Evolutionary conservation across 306 rosid genomes (phyloP), one percentile per base, ranked within the genome.

Genomic region (Prinsepia uniflora): DNA sequence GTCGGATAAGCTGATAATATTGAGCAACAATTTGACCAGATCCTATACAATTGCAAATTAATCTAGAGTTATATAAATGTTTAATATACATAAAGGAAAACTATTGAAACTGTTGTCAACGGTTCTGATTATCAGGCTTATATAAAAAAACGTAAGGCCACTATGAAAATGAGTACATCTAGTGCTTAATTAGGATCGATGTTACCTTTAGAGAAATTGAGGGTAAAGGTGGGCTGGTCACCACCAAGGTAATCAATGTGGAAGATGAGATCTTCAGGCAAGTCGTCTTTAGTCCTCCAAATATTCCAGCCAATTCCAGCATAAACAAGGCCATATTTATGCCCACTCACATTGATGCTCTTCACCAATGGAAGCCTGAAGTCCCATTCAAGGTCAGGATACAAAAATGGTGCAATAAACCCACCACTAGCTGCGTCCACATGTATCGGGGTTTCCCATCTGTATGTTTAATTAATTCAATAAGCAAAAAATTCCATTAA

Each of bases 351-450:
- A 50, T 91, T 88, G 63, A 88, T 91, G 65, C 97, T 91, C 83
- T 82, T 91, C 83, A 91, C 97, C 70, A 88, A 55, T 15, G 89
- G 89, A 56, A 91, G 91, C 12, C 90, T 72, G 81, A 91, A 91
- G 66, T 91, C 97, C 97, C 97, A 91, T 67, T 88, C 96, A 0
- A 91, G 81, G 34, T 91, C 91, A 57, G 91, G 92, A 17, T 91
- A 88, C 41, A 88, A 72, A 65, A 91, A 91, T 3, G 97, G 97
- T 0, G 97, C 97, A 36, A 91, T 46, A 72, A 91, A 91, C 1
- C 97, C 97, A 42, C 97, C 96, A 72, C 92, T 91, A 0, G 97
- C 97, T 0, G 96, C 97, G 42, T 91, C 97, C 0, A 91, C 97
- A 24, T 91, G 97, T 76, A 91, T 91, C 1, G 92, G 86, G 0